phyloP scores from a whole-genome alignment of 345 rosid species.

The Salix caprea region DNA sequence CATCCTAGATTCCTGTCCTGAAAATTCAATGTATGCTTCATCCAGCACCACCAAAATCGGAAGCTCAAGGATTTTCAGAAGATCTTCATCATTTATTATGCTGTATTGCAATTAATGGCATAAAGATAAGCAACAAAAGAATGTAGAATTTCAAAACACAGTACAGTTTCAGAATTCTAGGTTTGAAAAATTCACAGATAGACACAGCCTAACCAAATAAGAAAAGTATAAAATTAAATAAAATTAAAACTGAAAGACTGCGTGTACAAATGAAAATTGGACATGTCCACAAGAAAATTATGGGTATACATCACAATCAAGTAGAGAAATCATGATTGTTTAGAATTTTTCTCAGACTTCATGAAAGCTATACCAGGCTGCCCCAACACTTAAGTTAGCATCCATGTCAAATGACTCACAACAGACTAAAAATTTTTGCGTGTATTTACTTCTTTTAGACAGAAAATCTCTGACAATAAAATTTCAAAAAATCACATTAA shows the following conservation, averaged over 20 bases:
- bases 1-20: slow-evolving; percentile 77
- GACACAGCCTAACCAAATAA: not conserved
- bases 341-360: not conserved
- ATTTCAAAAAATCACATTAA: not conserved
- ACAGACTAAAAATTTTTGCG: too few species aligned
- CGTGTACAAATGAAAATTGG: not conserved
- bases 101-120: slow-evolving; percentile 33
- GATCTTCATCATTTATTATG: slow-evolving; percentile 66
- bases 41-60: slow-evolving; percentile 87
- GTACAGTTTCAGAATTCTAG: not conserved
- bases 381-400: too few species aligned
- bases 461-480: not conserved
- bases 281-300: too few species aligned
- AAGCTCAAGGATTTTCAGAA: slow-evolving; percentile 68
- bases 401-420: not conserved
- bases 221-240: too few species aligned
- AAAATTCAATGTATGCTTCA: slow-evolving; percentile 93
- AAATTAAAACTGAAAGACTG: not conserved
- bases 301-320: too few species aligned
- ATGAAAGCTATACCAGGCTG: not conserved
- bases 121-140: slow-evolving; percentile 5
- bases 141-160: not conserved
- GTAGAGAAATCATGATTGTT: not conserved
- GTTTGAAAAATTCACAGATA: not conserved
- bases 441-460: not conserved